A percentile compares a stretch with the other conserved stretches of the same genome.
Conservation (phyloP, 371 early-diverging fungal species). For the Lichtheimia ramosa region DNA sequence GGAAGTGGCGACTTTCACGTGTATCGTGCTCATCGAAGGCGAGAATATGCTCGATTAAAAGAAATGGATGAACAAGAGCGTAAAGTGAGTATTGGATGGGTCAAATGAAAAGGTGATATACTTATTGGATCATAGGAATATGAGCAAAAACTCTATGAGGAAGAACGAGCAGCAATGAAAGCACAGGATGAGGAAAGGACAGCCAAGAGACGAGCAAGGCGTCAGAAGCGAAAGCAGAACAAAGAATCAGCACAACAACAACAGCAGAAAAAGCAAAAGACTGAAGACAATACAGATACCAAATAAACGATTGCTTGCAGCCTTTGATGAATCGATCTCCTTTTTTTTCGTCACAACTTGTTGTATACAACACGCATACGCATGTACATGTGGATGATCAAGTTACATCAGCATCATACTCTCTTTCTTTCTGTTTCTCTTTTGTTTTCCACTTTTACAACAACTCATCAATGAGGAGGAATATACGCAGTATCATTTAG, state of each 20-base stretch:
- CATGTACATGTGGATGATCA: neutral
- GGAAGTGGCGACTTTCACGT: conserved; percentile 97
- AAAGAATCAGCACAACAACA: conserved; percentile 15
- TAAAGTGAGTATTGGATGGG: conserved; percentile 50
- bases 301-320: no score
- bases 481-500: no score
- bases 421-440: no score
- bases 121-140: conserved; percentile 22
- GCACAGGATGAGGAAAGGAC: conserved; percentile 77
- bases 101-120: conserved; percentile 2
- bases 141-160: conserved; percentile 56
- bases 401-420: no score
- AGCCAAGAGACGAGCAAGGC: conserved; percentile 83
- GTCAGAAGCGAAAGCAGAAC: conserved; percentile 67
- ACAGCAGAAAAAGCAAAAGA: conserved; percentile 19
- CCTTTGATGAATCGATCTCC: neutral
- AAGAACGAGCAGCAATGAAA: conserved; percentile 56
- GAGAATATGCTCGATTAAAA: conserved; percentile 83
- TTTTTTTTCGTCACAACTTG: neutral
- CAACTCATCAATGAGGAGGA: no score
- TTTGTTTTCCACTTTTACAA: no score
- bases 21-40: conserved; percentile 84
- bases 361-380: neutral
- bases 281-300: neutral
- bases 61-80: conserved; percentile 76